Conservation (phyloP, 495 filamentous ascomycete genomes). For the Penicillium cataractarum region DNA sequence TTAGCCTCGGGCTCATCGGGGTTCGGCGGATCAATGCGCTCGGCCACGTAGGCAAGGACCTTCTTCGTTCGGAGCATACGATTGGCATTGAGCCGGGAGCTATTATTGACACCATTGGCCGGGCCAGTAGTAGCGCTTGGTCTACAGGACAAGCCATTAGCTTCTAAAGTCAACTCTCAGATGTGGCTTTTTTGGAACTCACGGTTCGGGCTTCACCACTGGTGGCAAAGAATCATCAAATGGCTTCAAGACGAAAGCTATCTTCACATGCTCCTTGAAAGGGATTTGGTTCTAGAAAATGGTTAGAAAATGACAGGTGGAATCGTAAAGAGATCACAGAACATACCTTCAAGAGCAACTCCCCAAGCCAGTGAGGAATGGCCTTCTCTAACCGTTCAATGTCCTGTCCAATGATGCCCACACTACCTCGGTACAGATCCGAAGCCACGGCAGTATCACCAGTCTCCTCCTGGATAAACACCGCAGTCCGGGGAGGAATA, state of each 20-base stretch:
- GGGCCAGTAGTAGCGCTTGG: conserved; percentile 28
- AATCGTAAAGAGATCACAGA: neutral
- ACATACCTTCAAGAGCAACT: conserved; percentile 75
- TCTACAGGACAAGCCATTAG: conserved; percentile 12
- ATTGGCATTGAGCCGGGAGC: conserved; percentile 91
- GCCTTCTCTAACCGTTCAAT: conserved; percentile 81
- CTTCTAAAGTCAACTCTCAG: neutral
- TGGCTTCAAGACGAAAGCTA: conserved; percentile 88
- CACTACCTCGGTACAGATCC: conserved; percentile 88
- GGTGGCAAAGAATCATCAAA: conserved; percentile 75
- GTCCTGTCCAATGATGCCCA: conserved; percentile 74
- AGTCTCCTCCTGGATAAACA: conserved; percentile 94
- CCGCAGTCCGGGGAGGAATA: conserved; percentile 75
- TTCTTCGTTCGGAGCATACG: conserved; percentile 95
- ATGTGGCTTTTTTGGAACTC: conserved; percentile 15
- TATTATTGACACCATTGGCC: conserved; percentile 49
- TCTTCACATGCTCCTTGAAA: conserved; percentile 88
- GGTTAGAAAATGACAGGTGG: conserved; percentile 9
- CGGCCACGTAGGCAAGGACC: conserved; percentile 89
- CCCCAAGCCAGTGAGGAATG: conserved; percentile 89
- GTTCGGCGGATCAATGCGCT: conserved; percentile 75
- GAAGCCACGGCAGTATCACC: conserved; percentile 84
- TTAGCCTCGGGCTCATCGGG: conserved; percentile 57
- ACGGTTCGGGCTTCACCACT: conserved; percentile 65
- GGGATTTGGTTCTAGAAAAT: conserved; percentile 71